Base-by-base conservation (phyloP, 129 eudicot species). In the Flaveria ramosissima region DNA sequence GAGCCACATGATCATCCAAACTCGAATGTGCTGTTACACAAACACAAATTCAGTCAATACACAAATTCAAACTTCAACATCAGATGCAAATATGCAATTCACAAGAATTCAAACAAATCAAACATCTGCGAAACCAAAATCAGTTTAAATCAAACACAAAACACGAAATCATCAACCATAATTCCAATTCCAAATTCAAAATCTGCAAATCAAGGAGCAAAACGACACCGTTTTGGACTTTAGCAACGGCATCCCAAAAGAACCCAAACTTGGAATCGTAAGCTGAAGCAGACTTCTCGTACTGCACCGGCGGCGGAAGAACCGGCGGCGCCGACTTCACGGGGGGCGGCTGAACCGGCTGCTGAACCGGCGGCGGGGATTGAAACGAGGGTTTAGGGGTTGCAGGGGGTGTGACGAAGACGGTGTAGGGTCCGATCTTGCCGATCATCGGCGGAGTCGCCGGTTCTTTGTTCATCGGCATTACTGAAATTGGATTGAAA, bases 401-500 rank as follows among this genome's bases (percentile, higher is more conserved):
- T 0, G 84, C 32, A 9, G 98, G 96, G 13, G 98, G 96, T 3
- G 98, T 92, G 3, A 92, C 88, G 43, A 90, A 92, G 48, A 92
- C 98, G 2, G 98, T 92, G 84, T 92, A 92, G 0, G 98, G 98
- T 6, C 98, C 98, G 86, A 90, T 92, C 94, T 92, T 92, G 9
- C 98, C 96, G 81, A 92, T 92, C 86, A 88, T 83, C 46, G 90
- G 90, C 56, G 92, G 96, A 2, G 91, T 85, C 7, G 89, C 79
- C 17, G 83, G 71, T 70, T 87, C 89, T 64, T 9, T 80, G 68
- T 80, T 84, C 48, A 85, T 81, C 39, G 96, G 79, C 97, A 92
- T 92, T 88, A 26, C 6, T 77, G 39, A 43, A 72, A 24, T 65
- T 26, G 23, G 53, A 73, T 47, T n/a, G 63, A 65, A 26, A 43